Evolutionary conservation across 2,329 filamentous ascomycete genomes (phyloP), one percentile per base, ranked within the genome.

Genomic region (Nemania sp.): DNA sequence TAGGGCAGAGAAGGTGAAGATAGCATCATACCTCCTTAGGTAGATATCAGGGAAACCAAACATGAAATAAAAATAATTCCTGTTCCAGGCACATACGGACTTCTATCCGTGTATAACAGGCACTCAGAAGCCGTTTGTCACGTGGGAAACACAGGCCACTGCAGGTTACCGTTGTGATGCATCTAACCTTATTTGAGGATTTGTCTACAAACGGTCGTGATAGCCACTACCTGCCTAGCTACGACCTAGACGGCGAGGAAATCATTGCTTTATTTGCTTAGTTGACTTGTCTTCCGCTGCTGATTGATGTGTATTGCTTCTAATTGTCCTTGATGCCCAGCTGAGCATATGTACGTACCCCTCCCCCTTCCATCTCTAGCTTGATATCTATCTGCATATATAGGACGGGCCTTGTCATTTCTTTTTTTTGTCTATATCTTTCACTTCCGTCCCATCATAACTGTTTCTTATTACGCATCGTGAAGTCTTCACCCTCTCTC

Each of bases 61-160:
- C 9, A 42, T n/a, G 28, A 36, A 39, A 40, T 15, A 31, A n/a
- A 28, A 39, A 39, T 8, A 17, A 15, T 9, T 15, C 23, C 17
- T 15, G 15, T 36, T 12, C 19, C 9, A 31, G 22, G 24, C 8
- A 50, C 24, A 33, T 11, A n/a, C n/a, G n/a, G n/a, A n/a, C n/a
- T n/a, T n/a, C n/a, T n/a, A n/a, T n/a, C n/a, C n/a, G n/a, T n/a
- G n/a, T n/a, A n/a, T n/a, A n/a, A n/a, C n/a, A n/a, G n/a, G n/a
- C n/a, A 28, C 6, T 55, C 53, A 62, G 57, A 61, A 60, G 57
- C 58, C 64, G 66, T 70, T 69, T 69, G 65, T 72, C 69, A 73
- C 71, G 71, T 73, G 71, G 70, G 64, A 71, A 68, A 66, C 69
- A 67, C 65, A 66, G 64, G 61, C 67, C 63, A 64, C 65, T 72